A percentile compares a stretch with the other conserved stretches of the same genome.
Evolutionary conservation across 2,329 filamentous ascomycete genomes (phyloP).

Genomic region (Tolypocladium tropicale): DNA sequence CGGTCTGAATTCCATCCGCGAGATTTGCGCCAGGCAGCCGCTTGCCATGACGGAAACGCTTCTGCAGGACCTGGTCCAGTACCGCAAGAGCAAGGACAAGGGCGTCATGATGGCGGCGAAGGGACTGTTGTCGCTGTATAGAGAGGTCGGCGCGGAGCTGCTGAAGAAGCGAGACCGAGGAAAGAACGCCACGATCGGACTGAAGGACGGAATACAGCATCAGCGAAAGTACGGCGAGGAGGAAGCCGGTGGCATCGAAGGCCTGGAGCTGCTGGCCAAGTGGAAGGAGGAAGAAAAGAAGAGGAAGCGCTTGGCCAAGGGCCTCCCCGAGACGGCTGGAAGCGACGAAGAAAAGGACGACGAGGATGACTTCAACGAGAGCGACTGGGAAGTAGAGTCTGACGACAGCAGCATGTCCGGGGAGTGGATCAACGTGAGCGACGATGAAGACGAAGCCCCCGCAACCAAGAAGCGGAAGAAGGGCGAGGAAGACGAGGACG

Average conservation of each 20-base stretch:
- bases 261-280: constrained; percentile 79
- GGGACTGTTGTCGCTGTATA: constrained; percentile 79
- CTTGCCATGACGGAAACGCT: constrained; percentile 94
- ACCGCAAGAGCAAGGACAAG: constrained; percentile 96
- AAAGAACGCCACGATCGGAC: constrained; percentile 76
- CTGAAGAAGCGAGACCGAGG: constrained; percentile 84
- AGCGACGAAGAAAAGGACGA: constrained; percentile 51
- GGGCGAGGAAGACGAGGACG: constrained; percentile 13
- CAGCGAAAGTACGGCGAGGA: constrained; percentile 78
- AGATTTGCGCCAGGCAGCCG: constrained; percentile 86
- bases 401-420: constrained; percentile 59
- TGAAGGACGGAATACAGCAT: constrained; percentile 65
- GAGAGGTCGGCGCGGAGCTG: constrained; percentile 83
- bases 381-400: constrained; percentile 52
- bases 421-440: constrained; percentile 88
- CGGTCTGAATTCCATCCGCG: constrained; percentile 87
- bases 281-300: constrained; percentile 88
- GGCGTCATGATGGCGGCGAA: constrained; percentile 98
- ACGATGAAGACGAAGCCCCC: constrained; percentile 67
- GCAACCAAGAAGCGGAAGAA: constrained; percentile 36
- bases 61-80: constrained; percentile 92
- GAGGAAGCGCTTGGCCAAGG: constrained; percentile 59
- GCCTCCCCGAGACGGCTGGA: constrained; percentile 51
- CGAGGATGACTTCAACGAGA: constrained; percentile 42
- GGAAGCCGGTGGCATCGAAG: constrained; percentile 72